A percentile compares a stretch with the other conserved stretches of the same genome.
Conservation (phyloP, 2,329 filamentous ascomycete genomes). For the Apiospora pterosperma region DNA sequence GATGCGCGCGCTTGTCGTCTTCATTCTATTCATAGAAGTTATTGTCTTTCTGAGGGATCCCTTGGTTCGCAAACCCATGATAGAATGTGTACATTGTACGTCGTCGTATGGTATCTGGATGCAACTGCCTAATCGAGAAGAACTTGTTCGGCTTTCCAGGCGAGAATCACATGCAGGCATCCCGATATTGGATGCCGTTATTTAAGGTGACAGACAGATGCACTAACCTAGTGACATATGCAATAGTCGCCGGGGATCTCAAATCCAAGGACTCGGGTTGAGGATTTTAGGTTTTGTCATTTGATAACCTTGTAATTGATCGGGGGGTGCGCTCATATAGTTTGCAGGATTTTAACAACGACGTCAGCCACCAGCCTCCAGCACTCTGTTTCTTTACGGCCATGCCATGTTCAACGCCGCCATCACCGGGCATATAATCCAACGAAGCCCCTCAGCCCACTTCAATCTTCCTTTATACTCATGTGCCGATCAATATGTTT, state of each 20-base stretch:
- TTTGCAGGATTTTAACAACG: not conserved
- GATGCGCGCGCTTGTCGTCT: not conserved
- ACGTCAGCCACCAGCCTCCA: not conserved
- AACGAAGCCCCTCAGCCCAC: too few relatives aligned
- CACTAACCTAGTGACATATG: not conserved
- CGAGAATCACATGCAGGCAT: not conserved
- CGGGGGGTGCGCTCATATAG: not conserved
- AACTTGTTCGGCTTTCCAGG: not conserved
- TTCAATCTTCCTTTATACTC: too few relatives aligned
- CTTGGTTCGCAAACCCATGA: not conserved
- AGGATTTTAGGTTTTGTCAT: not conserved
- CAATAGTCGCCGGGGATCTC: not conserved
- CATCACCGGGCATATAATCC: not conserved
- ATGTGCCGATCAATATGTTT: not conserved
- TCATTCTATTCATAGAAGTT: not conserved
- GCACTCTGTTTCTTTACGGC: not conserved
- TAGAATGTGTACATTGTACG: too few relatives aligned
- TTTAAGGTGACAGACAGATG: not conserved
- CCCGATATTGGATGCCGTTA: slow-evolving; percentile 1
- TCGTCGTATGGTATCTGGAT: not conserved
- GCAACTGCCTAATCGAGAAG: not conserved
- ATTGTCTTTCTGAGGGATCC: not conserved
- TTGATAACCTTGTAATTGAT: not conserved
- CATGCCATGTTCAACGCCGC: not conserved
- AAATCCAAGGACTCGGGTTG: not conserved